Conservation (phyloP, 192 early-diverging fungal species). For the Entomortierella parvispora region DNA sequence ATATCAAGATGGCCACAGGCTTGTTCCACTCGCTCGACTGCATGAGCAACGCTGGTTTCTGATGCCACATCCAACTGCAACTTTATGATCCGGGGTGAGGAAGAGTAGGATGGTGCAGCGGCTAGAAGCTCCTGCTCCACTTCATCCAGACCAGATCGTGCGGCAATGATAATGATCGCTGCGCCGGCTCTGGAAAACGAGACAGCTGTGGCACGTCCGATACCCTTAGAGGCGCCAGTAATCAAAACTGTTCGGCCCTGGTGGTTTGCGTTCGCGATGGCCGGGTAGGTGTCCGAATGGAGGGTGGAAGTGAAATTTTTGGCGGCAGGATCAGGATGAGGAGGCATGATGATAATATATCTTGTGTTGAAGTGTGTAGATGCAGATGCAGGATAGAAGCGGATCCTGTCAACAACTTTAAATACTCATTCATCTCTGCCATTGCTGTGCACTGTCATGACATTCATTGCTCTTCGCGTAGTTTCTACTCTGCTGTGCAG, state of each 20-base stretch:
- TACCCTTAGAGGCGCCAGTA: slow-evolving; percentile 60
- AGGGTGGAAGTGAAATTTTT: background rate
- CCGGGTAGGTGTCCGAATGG: background rate
- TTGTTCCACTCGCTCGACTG: background rate
- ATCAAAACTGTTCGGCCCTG: slow-evolving; percentile 56
- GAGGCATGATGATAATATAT: slow-evolving; percentile 6
- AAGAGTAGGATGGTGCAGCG: background rate
- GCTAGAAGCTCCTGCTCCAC: background rate
- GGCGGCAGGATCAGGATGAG: background rate
- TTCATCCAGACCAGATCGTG: slow-evolving; percentile 3
- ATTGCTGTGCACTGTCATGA: too few species aligned
- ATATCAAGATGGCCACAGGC: background rate
- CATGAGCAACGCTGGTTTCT: background rate
- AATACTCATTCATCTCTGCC: too few species aligned
- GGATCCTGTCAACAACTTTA: too few species aligned
- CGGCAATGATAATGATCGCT: slow-evolving; percentile 27
- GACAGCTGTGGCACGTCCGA: slow-evolving; percentile 59
- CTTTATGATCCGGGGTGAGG: background rate
- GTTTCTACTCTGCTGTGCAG: too few species aligned
- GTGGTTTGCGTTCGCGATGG: slow-evolving; percentile 1
- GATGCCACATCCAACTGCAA: background rate
- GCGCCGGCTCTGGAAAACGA: slow-evolving; percentile 55
- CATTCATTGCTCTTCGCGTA: too few species aligned
- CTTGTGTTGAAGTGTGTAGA: too few species aligned
- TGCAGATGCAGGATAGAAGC: too few species aligned